Evolutionary conservation across 148 eudicot species (phyloP).

Genomic region (Agrostemma githago): DNA sequence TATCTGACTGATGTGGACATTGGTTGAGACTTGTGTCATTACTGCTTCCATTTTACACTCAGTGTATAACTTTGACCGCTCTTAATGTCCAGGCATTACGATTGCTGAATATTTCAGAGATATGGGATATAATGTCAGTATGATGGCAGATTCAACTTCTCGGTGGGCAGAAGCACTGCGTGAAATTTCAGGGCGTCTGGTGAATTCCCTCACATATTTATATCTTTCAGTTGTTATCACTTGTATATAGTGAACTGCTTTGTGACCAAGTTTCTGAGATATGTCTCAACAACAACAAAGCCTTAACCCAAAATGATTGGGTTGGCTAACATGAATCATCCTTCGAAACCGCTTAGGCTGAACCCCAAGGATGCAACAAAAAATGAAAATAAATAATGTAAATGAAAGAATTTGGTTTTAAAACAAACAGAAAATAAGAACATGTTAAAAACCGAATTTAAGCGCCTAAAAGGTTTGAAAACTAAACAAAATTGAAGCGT

Average conservation of each 20-base stretch:
- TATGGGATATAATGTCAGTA: constrained; percentile 99
- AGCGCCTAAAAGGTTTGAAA: too few relatives aligned
- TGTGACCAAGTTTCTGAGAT: too few relatives aligned
- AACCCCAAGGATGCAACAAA: too few relatives aligned
- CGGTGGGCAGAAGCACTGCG: constrained; percentile 99
- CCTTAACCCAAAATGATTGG: too few relatives aligned
- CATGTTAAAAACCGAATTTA: too few relatives aligned
- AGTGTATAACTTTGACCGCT: constrained; percentile 4
- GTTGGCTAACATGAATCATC: too few relatives aligned
- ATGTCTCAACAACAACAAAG: too few relatives aligned
- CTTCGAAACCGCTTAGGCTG: too few relatives aligned
- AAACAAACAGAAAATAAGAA: too few relatives aligned
- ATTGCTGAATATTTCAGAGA: constrained; percentile 98
- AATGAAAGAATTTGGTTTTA: too few relatives aligned
- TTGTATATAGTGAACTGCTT: background rate
- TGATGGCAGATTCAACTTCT: constrained; percentile 99
- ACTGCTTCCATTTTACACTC: background rate
- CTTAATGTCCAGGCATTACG: constrained; percentile 63
- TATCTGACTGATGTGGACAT: background rate
- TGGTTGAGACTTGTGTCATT: background rate
- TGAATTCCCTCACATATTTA: constrained; percentile 25
- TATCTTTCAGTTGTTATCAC: background rate
- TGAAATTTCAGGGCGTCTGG: constrained; percentile 99
- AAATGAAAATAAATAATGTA: too few relatives aligned
- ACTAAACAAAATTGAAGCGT: too few relatives aligned